Evolutionary conservation across 495 filamentous ascomycete species (phyloP).

Genomic region (Bacidia gigantensis): DNA sequence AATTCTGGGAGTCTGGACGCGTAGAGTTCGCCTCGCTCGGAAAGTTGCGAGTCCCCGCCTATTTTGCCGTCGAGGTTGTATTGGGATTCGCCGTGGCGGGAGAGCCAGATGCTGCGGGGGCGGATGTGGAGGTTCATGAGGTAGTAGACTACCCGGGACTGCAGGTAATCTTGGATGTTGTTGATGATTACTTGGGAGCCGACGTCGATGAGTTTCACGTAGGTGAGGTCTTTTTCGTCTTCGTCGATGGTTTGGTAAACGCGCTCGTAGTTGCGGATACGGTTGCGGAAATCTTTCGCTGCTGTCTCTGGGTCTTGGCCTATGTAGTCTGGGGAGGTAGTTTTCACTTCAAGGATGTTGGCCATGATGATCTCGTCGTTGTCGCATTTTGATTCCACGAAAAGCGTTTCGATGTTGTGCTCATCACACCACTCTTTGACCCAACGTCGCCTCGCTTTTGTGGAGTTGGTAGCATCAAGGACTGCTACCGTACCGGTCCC

Average conservation of each 20-base stretch:
- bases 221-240: slow-evolving; percentile 72
- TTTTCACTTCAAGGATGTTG: slow-evolving; percentile 97
- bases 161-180: slow-evolving; percentile 88
- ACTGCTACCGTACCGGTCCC: slow-evolving; percentile 70
- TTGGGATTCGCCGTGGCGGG: slow-evolving; percentile 84
- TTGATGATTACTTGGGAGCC: slow-evolving; percentile 94
- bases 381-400: slow-evolving; percentile 92
- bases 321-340: slow-evolving; percentile 83
- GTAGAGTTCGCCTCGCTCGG: slow-evolving; percentile 75
- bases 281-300: slow-evolving; percentile 78
- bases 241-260: slow-evolving; percentile 86
- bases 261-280: slow-evolving; percentile 93
- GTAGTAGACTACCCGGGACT: slow-evolving; percentile 92
- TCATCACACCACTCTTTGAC: slow-evolving; percentile 60
- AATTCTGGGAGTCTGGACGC: slow-evolving; percentile 68
- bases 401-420: slow-evolving; percentile 76
- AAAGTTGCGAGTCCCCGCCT: slow-evolving; percentile 80
- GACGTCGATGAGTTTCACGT: slow-evolving; percentile 94
- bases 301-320: slow-evolving; percentile 88
- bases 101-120: slow-evolving; percentile 94
- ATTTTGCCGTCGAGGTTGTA: slow-evolving; percentile 82
- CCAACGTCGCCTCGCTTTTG: slow-evolving; percentile 78
- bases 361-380: slow-evolving; percentile 88
- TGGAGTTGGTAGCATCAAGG: slow-evolving; percentile 90
- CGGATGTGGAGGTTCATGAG: slow-evolving; percentile 97